phyloP scores from a whole-genome alignment of 2,329 filamentous ascomycete species.

The Aaosphaeria pasadenensis region DNA sequence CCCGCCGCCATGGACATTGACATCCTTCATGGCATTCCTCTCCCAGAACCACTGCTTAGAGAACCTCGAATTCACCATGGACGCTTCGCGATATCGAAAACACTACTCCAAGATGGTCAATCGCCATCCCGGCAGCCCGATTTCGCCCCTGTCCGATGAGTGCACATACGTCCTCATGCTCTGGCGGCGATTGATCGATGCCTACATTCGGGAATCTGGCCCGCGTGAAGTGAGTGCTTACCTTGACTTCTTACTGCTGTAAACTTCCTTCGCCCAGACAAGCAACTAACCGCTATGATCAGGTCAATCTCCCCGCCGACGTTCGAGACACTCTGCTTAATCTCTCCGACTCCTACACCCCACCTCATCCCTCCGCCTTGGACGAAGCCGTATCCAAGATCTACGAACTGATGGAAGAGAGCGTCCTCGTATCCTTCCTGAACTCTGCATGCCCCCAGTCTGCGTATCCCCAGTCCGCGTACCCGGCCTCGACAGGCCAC shows the following conservation, averaged over 20 bases:
- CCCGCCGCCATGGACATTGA: conserved; percentile 83
- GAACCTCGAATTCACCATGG: conserved; percentile 94
- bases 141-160: conserved; percentile 54
- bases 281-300: conserved; percentile 14
- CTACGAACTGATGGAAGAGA: conserved; percentile 97
- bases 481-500: conserved; percentile 35
- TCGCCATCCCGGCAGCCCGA: conserved; percentile 43
- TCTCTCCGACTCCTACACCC: conserved; percentile 57
- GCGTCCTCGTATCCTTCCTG: conserved; percentile 86
- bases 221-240: conserved; percentile 30
- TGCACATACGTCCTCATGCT: conserved; percentile 71
- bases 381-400: conserved; percentile 84
- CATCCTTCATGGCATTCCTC: conserved; percentile 92
- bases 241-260: too few relatives aligned
- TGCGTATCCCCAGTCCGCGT: conserved; percentile 27
- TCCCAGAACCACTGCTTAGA: conserved; percentile 97
- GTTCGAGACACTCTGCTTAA: conserved; percentile 78
- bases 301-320: conserved; percentile 73
- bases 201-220: conserved; percentile 64
- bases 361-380: conserved; percentile 71
- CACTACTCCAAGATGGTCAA: conserved; percentile 61
- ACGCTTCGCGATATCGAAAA: conserved; percentile 79
- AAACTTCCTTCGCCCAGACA: not conserved
- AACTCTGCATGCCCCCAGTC: conserved; percentile 59
- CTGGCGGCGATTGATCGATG: conserved; percentile 84